Percentiles rank a stretch among this genome's conserved stretches.
Conservation (phyloP, 768 basidiomycete species). For the Amanita brunnescens region DNA sequence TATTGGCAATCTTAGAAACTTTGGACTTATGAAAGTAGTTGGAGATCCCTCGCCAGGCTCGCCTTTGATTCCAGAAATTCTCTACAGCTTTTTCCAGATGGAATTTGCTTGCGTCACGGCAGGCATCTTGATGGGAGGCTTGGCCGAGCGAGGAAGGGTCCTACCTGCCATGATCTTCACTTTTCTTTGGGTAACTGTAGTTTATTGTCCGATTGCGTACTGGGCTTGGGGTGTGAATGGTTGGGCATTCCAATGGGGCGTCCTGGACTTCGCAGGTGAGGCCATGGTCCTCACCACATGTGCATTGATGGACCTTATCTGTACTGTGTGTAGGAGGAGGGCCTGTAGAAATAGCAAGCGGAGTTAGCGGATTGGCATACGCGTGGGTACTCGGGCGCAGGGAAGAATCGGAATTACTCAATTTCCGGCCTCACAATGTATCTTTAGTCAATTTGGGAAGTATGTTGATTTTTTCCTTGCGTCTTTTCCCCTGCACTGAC, state of each 20-base stretch:
- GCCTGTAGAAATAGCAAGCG: conserved; percentile 83
- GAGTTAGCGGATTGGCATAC: conserved; percentile 78
- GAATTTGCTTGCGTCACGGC: conserved; percentile 80
- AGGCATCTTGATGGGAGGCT: conserved; percentile 66
- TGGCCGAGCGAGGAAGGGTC: conserved; percentile 82
- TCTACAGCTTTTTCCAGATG: conserved; percentile 85
- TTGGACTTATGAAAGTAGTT: conserved; percentile 67
- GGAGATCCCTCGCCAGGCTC: conserved; percentile 70
- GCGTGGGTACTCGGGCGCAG: conserved; percentile 83
- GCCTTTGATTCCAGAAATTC: conserved; percentile 69
- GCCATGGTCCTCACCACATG: neutral
- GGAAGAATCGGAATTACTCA: conserved; percentile 58
- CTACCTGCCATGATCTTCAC: conserved; percentile 74
- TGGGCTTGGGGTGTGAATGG: conserved; percentile 80
- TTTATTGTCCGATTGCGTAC: conserved; percentile 81
- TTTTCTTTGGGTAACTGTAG: conserved; percentile 80
- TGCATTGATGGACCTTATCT: conserved; percentile 5
- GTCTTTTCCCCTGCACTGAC: neutral
- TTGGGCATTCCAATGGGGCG: conserved; percentile 81
- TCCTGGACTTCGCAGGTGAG: conserved; percentile 78
- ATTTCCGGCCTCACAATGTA: conserved; percentile 86
- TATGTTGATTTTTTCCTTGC: conserved; percentile 15
- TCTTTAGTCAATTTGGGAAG: conserved; percentile 75
- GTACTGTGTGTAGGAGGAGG: conserved; percentile 50
- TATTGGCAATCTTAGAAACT: conserved; percentile 74